phyloP scores from a whole-genome alignment of 805 yeast genomes.

The Maudiozyma pseudohumilis region DNA sequence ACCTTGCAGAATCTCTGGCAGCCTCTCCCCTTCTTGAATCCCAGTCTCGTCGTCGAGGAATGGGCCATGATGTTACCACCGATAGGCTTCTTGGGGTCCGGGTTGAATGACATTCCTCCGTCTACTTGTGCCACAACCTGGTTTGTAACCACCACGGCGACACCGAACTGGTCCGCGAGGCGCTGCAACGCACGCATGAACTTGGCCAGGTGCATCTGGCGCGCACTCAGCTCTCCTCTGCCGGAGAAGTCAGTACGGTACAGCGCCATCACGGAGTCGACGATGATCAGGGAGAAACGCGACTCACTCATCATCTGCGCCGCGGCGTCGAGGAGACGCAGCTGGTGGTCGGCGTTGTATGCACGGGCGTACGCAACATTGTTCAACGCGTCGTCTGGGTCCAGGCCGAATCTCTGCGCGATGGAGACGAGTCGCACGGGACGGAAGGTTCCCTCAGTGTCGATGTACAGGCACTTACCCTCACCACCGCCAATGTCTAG shows the following conservation, averaged over 20 bases:
- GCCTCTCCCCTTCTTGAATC: conserved; percentile 82
- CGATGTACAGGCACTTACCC: conserved; percentile 92
- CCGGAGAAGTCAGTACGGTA: conserved; percentile 93
- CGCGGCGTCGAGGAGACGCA: conserved; percentile 76
- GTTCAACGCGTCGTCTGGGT: conserved; percentile 89
- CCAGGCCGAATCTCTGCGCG: conserved; percentile 83
- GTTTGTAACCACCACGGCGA: conserved; percentile 90
- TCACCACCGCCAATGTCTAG: conserved; percentile 98
- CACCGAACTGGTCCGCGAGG: conserved; percentile 94
- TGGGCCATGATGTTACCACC: conserved; percentile 98
- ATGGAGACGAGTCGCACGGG: conserved; percentile 84
- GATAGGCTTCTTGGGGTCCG: conserved; percentile 96
- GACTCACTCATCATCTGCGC: conserved; percentile 95
- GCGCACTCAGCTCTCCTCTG: conserved; percentile 88
- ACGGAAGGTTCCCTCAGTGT: conserved; percentile 94
- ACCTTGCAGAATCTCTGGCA: conserved; percentile 91
- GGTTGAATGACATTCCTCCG: conserved; percentile 70
- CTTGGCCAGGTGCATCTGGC: conserved; percentile 90
- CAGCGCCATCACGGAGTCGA: conserved; percentile 95
- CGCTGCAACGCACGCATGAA: conserved; percentile 86
- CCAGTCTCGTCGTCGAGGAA: conserved; percentile 86
- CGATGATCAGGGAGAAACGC: conserved; percentile 78
- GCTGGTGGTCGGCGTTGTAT: conserved; percentile 92
- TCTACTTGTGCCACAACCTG: conserved; percentile 98
- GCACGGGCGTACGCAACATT: conserved; percentile 97